Evolutionary conservation across 352 stramenopile species (phyloP), one percentile per base, ranked within the genome.

Genomic region (Halophytophthora batemanensis): DNA sequence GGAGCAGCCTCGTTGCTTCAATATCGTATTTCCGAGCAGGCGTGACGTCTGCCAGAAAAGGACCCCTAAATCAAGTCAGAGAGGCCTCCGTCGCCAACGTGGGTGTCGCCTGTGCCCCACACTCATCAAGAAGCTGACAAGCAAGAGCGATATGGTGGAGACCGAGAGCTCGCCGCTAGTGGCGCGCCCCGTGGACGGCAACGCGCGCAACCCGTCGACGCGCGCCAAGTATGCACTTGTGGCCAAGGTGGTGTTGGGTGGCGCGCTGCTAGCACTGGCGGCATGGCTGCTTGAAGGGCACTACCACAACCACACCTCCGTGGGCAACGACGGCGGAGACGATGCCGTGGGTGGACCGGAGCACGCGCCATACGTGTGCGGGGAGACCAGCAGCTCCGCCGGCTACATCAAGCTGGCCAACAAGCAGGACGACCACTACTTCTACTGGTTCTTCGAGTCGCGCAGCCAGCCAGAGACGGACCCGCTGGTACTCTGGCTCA

Each of bases 371-470:
- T 31, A 31, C 25, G 25, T 31, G 39, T 49, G 41, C 28, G 58
- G 50, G 23, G 45, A 45, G 45, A 64, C 45, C 66, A 77, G 35
- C 28, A 53, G 44, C 49, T 73, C 61, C 15, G 43, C 43, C 17
- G 70, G 66, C 2, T 80, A 77, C 64, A 69, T 77, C 54, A 65
- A 61, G 43, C 48, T 80, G 18, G 33, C 62, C 19, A 61, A 71
- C 69, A 80, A 74, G 57, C 25, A 61, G 33, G 64, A 81, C 52
- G 68, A 70, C 40, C 48, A 77, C 38, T 81, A 81, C 55, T 82
- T 82, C 44, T 82, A 82, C 53, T 82, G 72, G 72, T 75, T 66
- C 48, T 61, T 78, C 21, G 66, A 77, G 44, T 74, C 69, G 12
- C 49, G 61, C 4, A 48, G 38, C 34, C 49, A 53, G n/a, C 54